A percentile compares a stretch with the other conserved stretches of the same genome.
Evolutionary conservation across 2,329 filamentous ascomycete genomes (phyloP).

Genomic region (Colletotrichum sp.): DNA sequence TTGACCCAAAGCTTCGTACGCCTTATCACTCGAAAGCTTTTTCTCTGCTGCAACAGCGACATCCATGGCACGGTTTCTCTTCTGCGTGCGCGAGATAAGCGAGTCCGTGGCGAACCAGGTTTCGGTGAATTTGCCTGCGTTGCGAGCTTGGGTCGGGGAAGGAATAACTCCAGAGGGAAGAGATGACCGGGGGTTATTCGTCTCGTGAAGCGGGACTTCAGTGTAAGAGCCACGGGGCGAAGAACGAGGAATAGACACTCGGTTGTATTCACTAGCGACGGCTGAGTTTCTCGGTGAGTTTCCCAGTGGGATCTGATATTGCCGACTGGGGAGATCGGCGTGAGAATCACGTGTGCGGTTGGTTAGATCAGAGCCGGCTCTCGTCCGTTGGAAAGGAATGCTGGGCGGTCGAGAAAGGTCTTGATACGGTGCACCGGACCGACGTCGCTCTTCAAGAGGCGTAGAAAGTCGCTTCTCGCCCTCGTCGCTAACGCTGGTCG

Average conservation of each 20-base stretch:
- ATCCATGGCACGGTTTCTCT: conserved; percentile 51
- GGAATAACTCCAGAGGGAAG: conserved; percentile 16
- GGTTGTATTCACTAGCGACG: conserved; percentile 51
- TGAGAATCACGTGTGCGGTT: conserved; percentile 59
- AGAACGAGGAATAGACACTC: conserved; percentile 45
- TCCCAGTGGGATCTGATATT: conserved; percentile 54
- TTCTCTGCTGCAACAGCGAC: conserved; percentile 36
- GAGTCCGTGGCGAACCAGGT: conserved; percentile 61
- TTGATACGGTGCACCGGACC: conserved; percentile 50
- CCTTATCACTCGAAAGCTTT: conserved; percentile 30
- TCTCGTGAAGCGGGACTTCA: conserved; percentile 53
- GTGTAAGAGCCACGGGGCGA: conserved; percentile 51
- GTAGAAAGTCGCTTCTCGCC: conserved; percentile 67
- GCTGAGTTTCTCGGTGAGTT: conserved; percentile 49
- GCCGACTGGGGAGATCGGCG: conserved; percentile 57
- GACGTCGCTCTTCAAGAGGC: conserved; percentile 44
- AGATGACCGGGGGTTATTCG: neutral
- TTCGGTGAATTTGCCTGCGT: conserved; percentile 54
- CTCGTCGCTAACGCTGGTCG: conserved; percentile 46
- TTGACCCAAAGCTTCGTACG: conserved; percentile 53
- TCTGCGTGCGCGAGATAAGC: conserved; percentile 57
- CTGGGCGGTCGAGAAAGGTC: conserved; percentile 54
- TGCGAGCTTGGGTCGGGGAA: conserved; percentile 35
- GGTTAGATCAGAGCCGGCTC: conserved; percentile 66
- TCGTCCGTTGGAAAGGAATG: conserved; percentile 83